Evolutionary conservation across 2,329 filamentous ascomycete genomes (phyloP), one percentile per base, ranked within the genome.

Genomic region (Beauveria bassiana): DNA sequence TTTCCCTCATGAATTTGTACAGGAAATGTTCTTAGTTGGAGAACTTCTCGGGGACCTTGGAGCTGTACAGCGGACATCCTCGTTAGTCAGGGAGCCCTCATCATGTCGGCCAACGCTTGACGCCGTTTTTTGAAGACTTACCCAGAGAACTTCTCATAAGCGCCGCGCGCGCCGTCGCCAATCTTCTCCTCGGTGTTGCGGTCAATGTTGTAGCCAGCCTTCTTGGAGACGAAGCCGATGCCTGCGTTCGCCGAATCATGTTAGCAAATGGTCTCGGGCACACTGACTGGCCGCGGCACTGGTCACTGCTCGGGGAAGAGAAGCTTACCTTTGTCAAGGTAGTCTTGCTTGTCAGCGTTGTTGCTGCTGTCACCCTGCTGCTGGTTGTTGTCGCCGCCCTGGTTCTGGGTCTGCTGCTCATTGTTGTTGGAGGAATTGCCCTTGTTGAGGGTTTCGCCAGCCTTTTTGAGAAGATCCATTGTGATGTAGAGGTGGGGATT

Each of bases 401-500:
- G 47, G 47, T 55, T 26, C 45, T 61, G 59, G 34, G 60, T 51
- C 54, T 66, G 59, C 14, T 64, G 58, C 24, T 59, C 18, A 22
- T 56, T 24, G 31, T 34, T 42, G 40, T 53, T 34, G n/a, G n/a
- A 22, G 26, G 31, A 42, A 10, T 50, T 50, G 59, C 66, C 62
- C 38, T 68, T 63, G 54, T 65, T 64, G 28, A 54, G 49, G 24
- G 47, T 34, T 28, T 54, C 55, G 51, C 63, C 61, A 42, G 72
- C 71, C 56, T 73, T 72, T 67, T 75, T 75, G 70, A 76, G 28
- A 66, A 74, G 73, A 72, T 77, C 73, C 74, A 77, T 77, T 61
- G 49, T 70, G 68, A 65, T 51, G 14, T 12, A 12, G 34, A 12
- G 28, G 26, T 28, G 59, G 34, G 14, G 5, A 22, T 31, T 64